Evolutionary conservation across 768 basidiomycete genomes (phyloP).

Genomic region (Terana coerulea): DNA sequence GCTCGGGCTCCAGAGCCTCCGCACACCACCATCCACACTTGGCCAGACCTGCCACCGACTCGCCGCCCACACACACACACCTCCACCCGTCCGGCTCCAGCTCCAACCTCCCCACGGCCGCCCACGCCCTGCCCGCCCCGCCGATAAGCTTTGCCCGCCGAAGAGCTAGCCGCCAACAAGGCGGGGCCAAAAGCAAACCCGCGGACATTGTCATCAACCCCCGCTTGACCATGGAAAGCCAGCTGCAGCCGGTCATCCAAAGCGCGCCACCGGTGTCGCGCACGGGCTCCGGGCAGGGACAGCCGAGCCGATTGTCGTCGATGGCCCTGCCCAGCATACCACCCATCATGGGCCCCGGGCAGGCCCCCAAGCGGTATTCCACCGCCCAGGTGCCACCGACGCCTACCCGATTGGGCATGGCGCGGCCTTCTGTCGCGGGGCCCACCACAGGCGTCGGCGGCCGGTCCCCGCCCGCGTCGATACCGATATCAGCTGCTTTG

Average conservation of each 20-base stretch:
- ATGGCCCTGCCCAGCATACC: conserved; percentile 71
- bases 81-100: conserved; percentile 26
- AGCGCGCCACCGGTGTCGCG: conserved; percentile 71
- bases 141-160: conserved; percentile 78
- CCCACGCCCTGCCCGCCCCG: conserved; percentile 56
- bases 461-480: conserved; percentile 54
- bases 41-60: conserved; percentile 18
- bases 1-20: conserved; percentile 28
- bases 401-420: conserved; percentile 57
- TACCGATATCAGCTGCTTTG: conserved; percentile 63
- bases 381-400: conserved; percentile 68
- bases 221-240: conserved; percentile 46
- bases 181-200: conserved; percentile 59
- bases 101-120: conserved; percentile 16
- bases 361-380: conserved; percentile 45
- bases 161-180: conserved; percentile 61
- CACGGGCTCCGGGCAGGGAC: conserved; percentile 25
- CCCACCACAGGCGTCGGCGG: conserved; percentile 26
- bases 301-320: conserved; percentile 39
- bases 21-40: conserved; percentile 19
- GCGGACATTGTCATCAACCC: conserved; percentile 79
- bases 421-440: conserved; percentile 29
- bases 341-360: conserved; percentile 39
- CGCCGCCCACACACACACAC: conserved; percentile 16
- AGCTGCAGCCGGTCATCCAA: conserved; percentile 65